Evolutionary conservation across 2,329 filamentous ascomycete genomes (phyloP).

Genomic region (Tolypocladium tundrense): DNA sequence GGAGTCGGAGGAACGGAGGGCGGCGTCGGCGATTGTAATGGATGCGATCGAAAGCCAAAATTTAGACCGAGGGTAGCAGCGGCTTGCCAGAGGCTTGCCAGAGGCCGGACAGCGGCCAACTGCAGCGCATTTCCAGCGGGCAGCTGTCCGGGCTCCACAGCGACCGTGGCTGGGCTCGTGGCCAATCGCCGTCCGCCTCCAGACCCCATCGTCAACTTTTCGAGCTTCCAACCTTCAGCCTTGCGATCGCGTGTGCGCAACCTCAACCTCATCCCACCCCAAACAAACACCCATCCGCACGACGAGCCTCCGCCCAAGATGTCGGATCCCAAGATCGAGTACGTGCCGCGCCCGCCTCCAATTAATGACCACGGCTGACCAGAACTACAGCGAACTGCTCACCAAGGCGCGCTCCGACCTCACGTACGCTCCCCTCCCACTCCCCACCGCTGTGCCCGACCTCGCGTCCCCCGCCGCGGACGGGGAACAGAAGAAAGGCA

Average conservation of each 20-base stretch:
- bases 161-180: neutral
- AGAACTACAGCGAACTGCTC: slow-evolving; percentile 63
- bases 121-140: neutral
- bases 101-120: neutral
- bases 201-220: slow-evolving; percentile 17
- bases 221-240: slow-evolving; percentile 23
- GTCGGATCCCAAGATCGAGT: slow-evolving; percentile 67
- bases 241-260: slow-evolving; percentile 14
- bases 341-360: slow-evolving; percentile 16
- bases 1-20: neutral
- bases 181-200: slow-evolving; percentile 16
- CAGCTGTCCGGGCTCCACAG: neutral
- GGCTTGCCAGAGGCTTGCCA: slow-evolving; percentile 4
- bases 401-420: slow-evolving; percentile 83
- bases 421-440: slow-evolving; percentile 51
- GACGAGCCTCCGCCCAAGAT: slow-evolving; percentile 25
- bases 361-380: neutral
- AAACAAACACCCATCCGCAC: slow-evolving; percentile 6
- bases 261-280: slow-evolving; percentile 8
- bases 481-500: neutral
- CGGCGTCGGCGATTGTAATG: neutral
- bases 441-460: slow-evolving; percentile 1
- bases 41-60: slow-evolving; percentile 10
- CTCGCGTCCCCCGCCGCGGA: neutral
- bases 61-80: slow-evolving; percentile 14